These are phyloP conservation scores for Potentilla sterilis DNA, from an alignment of 306 rosid genomes.

Conservation along the genomic window DNA sequence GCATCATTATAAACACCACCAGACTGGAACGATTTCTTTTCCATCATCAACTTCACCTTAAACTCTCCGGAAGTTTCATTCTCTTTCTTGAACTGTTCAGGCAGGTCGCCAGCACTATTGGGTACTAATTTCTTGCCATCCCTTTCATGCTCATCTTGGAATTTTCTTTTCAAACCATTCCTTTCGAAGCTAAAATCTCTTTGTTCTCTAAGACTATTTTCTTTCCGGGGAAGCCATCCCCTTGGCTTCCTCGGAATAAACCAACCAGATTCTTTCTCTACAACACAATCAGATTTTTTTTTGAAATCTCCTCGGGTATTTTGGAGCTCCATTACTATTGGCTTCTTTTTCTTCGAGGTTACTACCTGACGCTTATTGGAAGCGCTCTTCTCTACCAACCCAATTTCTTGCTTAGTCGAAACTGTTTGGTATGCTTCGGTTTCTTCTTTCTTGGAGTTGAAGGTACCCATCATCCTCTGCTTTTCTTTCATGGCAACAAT, in stretches of 20 bases:
- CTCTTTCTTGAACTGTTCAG: neutral
- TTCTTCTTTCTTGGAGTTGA: neutral
- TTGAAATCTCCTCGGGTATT: neutral
- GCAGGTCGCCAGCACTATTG: neutral
- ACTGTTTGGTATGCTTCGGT: neutral
- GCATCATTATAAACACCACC: neutral
- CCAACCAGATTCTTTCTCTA: neutral
- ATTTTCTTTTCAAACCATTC: neutral
- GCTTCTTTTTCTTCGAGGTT: neutral
- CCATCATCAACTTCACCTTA: neutral
- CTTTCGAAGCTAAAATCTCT: neutral
- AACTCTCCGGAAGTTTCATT: neutral
- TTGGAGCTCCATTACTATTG: neutral
- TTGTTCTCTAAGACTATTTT: neutral
- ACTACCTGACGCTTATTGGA: neutral
- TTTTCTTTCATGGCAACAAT: neutral
- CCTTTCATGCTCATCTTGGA: neutral
- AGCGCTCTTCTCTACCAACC: neutral
- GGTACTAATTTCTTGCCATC: neutral
- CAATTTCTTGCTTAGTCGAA: neutral
- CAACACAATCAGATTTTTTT: neutral
- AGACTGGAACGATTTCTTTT: neutral
- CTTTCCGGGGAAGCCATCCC: neutral
- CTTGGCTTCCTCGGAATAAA: neutral
- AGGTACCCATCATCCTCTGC: neutral